Evolutionary conservation across 495 filamentous ascomycete genomes (phyloP).

Genomic region (Penicillium silybi): DNA sequence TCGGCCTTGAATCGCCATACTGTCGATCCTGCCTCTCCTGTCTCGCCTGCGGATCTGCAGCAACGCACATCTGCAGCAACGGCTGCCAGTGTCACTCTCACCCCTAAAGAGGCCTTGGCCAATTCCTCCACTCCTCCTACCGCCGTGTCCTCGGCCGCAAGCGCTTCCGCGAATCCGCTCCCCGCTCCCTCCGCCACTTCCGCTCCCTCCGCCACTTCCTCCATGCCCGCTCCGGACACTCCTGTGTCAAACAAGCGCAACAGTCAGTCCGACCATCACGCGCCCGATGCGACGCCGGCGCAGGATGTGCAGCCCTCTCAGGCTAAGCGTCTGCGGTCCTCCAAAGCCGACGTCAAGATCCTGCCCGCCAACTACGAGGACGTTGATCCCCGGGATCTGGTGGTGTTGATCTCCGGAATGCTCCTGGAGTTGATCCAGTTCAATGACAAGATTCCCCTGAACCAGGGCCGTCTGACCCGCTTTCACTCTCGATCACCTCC

Average conservation of each 20-base stretch:
- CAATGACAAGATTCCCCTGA: slow-evolving; percentile 84
- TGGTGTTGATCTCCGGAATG: slow-evolving; percentile 90
- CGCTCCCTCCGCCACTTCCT: slow-evolving; percentile 23
- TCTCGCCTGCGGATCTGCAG: slow-evolving; percentile 37
- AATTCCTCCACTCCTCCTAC: slow-evolving; percentile 15
- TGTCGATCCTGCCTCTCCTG: slow-evolving; percentile 37
- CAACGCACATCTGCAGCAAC: slow-evolving; percentile 34
- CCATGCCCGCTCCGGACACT: slow-evolving; percentile 35
- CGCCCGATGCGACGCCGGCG: slow-evolving; percentile 33
- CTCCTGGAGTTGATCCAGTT: slow-evolving; percentile 87
- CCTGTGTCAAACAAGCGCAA: slow-evolving; percentile 43
- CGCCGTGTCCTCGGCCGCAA: slow-evolving; percentile 14
- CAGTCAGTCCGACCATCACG: slow-evolving; percentile 31
- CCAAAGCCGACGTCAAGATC: slow-evolving; percentile 59
- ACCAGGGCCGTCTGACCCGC: slow-evolving; percentile 77
- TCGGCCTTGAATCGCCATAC: slow-evolving; percentile 43
- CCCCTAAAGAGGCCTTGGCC: slow-evolving; percentile 21
- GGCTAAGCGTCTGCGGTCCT: slow-evolving; percentile 49
- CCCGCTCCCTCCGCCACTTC: slow-evolving; percentile 28
- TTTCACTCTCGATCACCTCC: slow-evolving; percentile 96
- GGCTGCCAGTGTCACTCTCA: slow-evolving; percentile 16
- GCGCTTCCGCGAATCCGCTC: slow-evolving; percentile 23
- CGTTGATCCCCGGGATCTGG: slow-evolving; percentile 77
- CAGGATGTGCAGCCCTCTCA: slow-evolving; percentile 49
- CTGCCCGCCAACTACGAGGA: slow-evolving; percentile 75